Conservation (phyloP, 1,284 basidiomycete genomes). For the Cryptococcus sp. region DNA sequence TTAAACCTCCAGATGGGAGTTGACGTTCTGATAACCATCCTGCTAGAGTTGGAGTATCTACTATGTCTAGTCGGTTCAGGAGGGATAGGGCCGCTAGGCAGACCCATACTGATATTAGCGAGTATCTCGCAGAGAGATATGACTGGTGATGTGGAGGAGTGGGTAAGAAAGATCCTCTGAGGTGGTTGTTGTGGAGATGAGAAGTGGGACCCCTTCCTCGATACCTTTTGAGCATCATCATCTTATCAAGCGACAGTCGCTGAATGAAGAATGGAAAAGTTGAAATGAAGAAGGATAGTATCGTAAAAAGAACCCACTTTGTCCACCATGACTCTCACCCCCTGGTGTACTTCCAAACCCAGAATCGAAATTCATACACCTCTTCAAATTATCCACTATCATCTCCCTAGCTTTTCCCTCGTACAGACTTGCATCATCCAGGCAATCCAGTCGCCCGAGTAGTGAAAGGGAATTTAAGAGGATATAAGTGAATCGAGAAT, state of each 20-base stretch:
- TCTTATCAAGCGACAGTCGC: too few species aligned
- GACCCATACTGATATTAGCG: constrained; percentile 66
- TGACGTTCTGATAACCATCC: constrained; percentile 96
- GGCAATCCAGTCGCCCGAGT: constrained; percentile 60
- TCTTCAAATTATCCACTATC: constrained; percentile 67
- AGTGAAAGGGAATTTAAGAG: constrained; percentile 77
- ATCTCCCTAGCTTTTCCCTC: constrained; percentile 54
- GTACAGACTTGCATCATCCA: constrained; percentile 50
- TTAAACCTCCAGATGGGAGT: constrained; percentile 86
- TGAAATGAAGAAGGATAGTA: too few species aligned
- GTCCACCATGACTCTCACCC: constrained; percentile 86
- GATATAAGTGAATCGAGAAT: constrained; percentile 88
- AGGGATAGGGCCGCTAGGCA: constrained; percentile 85
- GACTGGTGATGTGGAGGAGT: too few species aligned
- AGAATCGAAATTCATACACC: constrained; percentile 90
- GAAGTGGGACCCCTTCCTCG: too few species aligned
- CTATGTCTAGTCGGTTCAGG: constrained; percentile 69
- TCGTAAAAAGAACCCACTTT: constrained; percentile 59
- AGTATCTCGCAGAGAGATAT: too few species aligned
- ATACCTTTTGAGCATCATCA: too few species aligned
- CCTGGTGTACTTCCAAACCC: constrained; percentile 82
- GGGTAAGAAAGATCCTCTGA: too few species aligned
- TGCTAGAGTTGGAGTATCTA: constrained; percentile 69
- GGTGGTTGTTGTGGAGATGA: too few species aligned
- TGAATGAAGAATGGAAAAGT: too few species aligned